Evolutionary conservation across 441 rosid species (phyloP).

Genomic region (Metrosideros polymorpha): DNA sequence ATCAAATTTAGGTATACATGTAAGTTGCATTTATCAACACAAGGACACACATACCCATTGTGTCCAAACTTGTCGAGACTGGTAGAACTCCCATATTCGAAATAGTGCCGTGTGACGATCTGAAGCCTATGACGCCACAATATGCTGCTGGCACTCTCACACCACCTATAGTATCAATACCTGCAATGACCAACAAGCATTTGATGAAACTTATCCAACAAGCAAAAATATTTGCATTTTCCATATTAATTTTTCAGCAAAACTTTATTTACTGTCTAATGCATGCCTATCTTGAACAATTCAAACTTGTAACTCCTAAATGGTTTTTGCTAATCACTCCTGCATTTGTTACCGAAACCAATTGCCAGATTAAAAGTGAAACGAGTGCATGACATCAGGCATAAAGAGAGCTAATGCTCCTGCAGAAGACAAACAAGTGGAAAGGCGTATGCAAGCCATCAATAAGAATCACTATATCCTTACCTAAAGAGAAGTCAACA

Average conservation of each 20-base stretch:
- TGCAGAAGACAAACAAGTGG: neutral
- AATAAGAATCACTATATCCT: neutral
- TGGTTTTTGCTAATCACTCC: neutral
- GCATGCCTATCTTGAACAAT: neutral
- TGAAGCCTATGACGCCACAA: constrained; percentile 82
- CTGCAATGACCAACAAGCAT: constrained; percentile 29
- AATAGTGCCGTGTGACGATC: constrained; percentile 68
- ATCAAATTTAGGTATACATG: neutral
- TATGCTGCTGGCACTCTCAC: constrained; percentile 87
- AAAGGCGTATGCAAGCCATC: neutral
- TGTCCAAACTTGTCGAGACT: constrained; percentile 69
- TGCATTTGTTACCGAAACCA: neutral
- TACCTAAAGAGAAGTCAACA: constrained; percentile 64
- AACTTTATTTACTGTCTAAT: neutral
- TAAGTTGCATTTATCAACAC: neutral
- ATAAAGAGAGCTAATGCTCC: neutral
- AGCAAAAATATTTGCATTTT: neutral
- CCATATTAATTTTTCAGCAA: neutral
- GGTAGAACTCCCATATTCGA: constrained; percentile 55
- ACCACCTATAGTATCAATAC: constrained; percentile 84
- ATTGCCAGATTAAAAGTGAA: neutral
- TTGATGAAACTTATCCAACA: neutral
- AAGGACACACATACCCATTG: constrained; percentile 57
- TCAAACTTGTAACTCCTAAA: neutral
- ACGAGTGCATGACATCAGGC: neutral